Base-by-base conservation (phyloP, 2,329 filamentous ascomycete genomes). In the Pseudogymnoascus sp. region DNA sequence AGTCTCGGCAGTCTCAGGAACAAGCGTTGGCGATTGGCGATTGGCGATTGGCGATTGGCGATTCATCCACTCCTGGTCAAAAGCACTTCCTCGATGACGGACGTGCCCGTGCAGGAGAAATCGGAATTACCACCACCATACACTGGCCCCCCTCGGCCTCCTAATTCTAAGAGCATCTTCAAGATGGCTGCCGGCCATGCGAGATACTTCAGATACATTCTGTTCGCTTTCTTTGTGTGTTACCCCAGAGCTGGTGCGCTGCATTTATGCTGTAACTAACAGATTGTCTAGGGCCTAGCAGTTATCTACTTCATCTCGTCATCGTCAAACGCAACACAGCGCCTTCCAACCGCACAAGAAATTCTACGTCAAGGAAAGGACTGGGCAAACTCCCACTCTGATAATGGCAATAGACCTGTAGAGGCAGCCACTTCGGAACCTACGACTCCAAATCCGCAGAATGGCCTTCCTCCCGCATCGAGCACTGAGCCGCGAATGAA, bases 171-270 rank as follows among this genome's bases (percentile, higher is more conserved):
- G 2, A 21, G 16, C 31, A 35, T 44, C 16, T 16, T 62, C 65
- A 69, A 37, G 16, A 74, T 74, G 72, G 70, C 71, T 61, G 68
- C 70, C 33, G 72, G 72, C 60, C 68, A 72, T 14, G 68, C 87
- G 76, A 87, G 89, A 77, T 91, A 91, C 72, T 78, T 87, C 81
- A 84, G 85, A 81, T 88, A 87, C 77, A 82, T 96, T 74, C 82
- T 94, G 73, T 86, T 96, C 72, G 90, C 91, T 65, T 83, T 92
- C 73, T 88, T 96, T 73, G 92, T 96, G 83, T 73, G 88, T 81
- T 23, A 33, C 60, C 37, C 37, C 14, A 35, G 28, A 63, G 62
- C 50, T 37, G 37, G 50, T 23, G 10, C n/a, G 59, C 16, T 47
- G 47, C 59, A 14, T 38, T 14, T 40, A 61, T 47, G 61, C 25